A percentile compares a stretch with the other conserved stretches of the same genome.
Conservation (phyloP, 768 basidiomycete species). For the Lentinula sp. region DNA sequence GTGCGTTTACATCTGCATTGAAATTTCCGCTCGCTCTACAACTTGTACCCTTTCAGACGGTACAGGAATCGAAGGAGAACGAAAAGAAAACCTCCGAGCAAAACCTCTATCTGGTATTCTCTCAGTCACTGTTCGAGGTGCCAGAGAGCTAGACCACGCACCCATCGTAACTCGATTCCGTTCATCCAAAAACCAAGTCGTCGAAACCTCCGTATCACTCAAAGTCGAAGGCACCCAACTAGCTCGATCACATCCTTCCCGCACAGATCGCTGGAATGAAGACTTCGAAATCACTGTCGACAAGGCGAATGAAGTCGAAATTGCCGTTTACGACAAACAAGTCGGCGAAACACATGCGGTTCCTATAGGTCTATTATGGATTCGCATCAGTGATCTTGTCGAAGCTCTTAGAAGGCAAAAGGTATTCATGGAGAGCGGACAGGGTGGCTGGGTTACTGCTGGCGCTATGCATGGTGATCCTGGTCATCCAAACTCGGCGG, state of each 20-base stretch:
- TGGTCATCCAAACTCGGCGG: conserved; percentile 28
- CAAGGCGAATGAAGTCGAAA: conserved; percentile 98
- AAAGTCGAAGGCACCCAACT: conserved; percentile 95
- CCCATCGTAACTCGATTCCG: conserved; percentile 67
- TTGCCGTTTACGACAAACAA: conserved; percentile 92
- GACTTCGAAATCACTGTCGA: conserved; percentile 95
- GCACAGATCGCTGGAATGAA: conserved; percentile 97
- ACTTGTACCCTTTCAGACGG: conserved; percentile 24
- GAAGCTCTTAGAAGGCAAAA: conserved; percentile 92
- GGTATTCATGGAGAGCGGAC: conserved; percentile 79
- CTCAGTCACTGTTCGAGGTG: conserved; percentile 80
- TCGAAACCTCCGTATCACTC: conserved; percentile 88
- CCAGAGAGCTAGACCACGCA: conserved; percentile 93
- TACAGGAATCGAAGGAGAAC: conserved; percentile 69
- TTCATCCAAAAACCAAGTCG: conserved; percentile 70
- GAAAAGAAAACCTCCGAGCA: conserved; percentile 87
- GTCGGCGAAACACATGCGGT: conserved; percentile 73
- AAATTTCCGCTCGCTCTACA: conserved; percentile 2
- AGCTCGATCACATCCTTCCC: conserved; percentile 86
- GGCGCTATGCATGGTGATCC: conserved; percentile 74
- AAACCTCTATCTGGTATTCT: conserved; percentile 94
- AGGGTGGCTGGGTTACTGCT: conserved; percentile 94
- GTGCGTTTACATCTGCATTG: conserved; percentile 27
- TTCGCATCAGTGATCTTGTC: conserved; percentile 88
- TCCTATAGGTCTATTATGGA: conserved; percentile 93